Conservation (phyloP, 2,329 filamentous ascomycete genomes). For the Gaeumannomyces tritici region DNA sequence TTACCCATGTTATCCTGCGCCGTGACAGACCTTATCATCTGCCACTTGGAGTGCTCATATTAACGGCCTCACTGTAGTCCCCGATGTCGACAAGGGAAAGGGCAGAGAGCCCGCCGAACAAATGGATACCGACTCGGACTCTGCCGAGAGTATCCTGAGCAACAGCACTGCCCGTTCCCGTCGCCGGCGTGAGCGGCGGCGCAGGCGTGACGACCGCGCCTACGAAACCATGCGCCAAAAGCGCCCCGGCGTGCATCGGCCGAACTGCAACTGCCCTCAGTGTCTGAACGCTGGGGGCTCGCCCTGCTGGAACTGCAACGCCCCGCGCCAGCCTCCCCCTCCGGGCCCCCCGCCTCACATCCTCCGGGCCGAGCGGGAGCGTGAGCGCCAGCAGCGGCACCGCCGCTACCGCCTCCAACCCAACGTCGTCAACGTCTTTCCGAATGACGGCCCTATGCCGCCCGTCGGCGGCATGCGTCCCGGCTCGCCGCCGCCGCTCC, state of each 20-base stretch:
- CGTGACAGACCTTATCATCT: background rate
- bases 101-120: slow-evolving; percentile 24
- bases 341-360: slow-evolving; percentile 10
- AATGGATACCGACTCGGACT: slow-evolving; percentile 14
- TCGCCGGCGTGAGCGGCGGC: slow-evolving; percentile 20
- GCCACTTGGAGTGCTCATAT: background rate
- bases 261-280: slow-evolving; percentile 31
- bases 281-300: slow-evolving; percentile 24
- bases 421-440: background rate
- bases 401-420: slow-evolving; percentile 6
- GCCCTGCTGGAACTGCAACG: slow-evolving; percentile 32
- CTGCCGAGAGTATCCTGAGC: slow-evolving; percentile 20
- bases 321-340: slow-evolving; percentile 18
- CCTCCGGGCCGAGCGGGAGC: slow-evolving; percentile 9
- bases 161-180: slow-evolving; percentile 25
- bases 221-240: slow-evolving; percentile 30
- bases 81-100: slow-evolving; percentile 33
- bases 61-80: slow-evolving; percentile 9
- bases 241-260: slow-evolving; percentile 32
- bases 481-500: background rate
- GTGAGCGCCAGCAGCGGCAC: background rate
- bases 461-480: too few species aligned
- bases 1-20: background rate
- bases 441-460: background rate
- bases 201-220: slow-evolving; percentile 22